phyloP scores from a whole-genome alignment of 768 basidiomycete species.

The Cystoderma amianthinum region DNA sequence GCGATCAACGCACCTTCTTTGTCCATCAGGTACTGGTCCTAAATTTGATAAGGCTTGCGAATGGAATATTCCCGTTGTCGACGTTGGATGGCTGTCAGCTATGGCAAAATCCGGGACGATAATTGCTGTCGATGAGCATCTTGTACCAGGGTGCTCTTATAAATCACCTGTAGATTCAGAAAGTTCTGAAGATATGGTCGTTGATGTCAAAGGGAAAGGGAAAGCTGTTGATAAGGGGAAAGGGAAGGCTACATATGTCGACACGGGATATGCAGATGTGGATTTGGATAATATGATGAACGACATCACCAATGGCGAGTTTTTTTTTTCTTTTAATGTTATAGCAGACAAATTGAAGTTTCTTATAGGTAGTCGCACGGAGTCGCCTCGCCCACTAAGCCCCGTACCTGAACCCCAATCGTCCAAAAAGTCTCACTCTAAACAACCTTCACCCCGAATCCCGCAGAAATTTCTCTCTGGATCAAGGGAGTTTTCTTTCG shows the following conservation, averaged over 20 bases:
- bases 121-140: conserved; percentile 24
- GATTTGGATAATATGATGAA: conserved; percentile 20
- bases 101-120: conserved; percentile 49
- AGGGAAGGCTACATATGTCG: conserved; percentile 5
- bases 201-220: conserved; percentile 11
- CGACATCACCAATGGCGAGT: conserved; percentile 42
- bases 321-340: no score
- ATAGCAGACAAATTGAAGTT: no score
- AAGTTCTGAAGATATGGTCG: conserved; percentile 7
- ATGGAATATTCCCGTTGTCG: conserved; percentile 75
- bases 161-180: neutral
- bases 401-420: no score
- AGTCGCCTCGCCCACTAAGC: no score
- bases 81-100: conserved; percentile 59
- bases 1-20: conserved; percentile 74
- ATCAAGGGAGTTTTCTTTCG: conserved; percentile 18
- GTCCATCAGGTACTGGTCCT: conserved; percentile 58
- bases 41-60: conserved; percentile 77
- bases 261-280: conserved; percentile 8
- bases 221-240: conserved; percentile 14
- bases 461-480: conserved; percentile 6
- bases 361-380: no score
- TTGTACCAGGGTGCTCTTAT: conserved; percentile 14
- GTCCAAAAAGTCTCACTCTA: no score
- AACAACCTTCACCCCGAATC: no score